Conservation (phyloP, 768 basidiomycete genomes). For the Lentinula boryana region DNA sequence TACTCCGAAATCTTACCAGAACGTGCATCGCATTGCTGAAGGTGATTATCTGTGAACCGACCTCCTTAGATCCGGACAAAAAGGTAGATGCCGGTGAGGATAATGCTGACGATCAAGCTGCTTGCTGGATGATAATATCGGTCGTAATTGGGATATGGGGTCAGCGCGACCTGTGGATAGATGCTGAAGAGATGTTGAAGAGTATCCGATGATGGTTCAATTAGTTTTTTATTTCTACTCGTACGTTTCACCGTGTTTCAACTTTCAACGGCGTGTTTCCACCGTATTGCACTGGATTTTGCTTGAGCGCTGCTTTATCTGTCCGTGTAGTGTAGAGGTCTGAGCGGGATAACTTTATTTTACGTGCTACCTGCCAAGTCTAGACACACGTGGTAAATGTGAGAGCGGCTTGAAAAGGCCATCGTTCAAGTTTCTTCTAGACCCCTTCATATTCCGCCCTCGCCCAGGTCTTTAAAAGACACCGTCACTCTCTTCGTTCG, state of each 20-base stretch:
- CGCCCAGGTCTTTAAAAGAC: constrained; percentile 5
- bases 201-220: constrained; percentile 9
- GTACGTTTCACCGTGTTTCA: not conserved
- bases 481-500: constrained; percentile 7
- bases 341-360: not conserved
- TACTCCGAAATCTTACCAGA: constrained; percentile 70
- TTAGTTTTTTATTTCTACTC: not conserved
- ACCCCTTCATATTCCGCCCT: not conserved
- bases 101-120: constrained; percentile 29
- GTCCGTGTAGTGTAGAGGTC: not conserved
- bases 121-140: constrained; percentile 73
- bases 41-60: constrained; percentile 16
- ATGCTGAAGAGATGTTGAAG: constrained; percentile 53
- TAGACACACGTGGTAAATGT: not conserved
- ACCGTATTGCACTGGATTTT: not conserved
- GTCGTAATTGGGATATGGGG: constrained; percentile 67
- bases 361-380: not conserved
- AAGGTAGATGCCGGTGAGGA: not conserved
- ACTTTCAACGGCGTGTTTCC: not conserved
- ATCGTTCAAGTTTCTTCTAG: not conserved
- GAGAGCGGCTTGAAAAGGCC: not conserved
- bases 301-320: not conserved
- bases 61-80: not conserved
- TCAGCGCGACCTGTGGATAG: constrained; percentile 76
- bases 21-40: constrained; percentile 56